A percentile compares a stretch with the other conserved stretches of the same genome.
These are phyloP conservation scores for Stylonectria norvegica DNA, from an alignment of 2,329 filamentous ascomycete genomes.

Conservation along the genomic window DNA sequence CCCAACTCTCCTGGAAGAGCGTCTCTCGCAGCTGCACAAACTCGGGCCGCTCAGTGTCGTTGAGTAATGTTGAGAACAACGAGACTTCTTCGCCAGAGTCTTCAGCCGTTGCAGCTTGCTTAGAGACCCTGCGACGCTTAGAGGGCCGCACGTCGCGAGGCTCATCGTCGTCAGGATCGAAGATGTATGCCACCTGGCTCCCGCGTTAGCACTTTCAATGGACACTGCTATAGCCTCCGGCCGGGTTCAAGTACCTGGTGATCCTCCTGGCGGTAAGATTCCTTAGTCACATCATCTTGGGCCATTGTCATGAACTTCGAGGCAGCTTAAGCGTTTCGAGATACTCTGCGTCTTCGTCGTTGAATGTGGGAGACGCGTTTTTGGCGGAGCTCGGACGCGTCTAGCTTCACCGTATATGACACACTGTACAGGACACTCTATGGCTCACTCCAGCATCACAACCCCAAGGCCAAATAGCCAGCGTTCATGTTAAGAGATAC, in stretches of 20 bases:
- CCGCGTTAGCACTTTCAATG: constrained; percentile 14
- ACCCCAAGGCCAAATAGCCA: neutral
- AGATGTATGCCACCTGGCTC: constrained; percentile 58
- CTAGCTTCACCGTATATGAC: constrained; percentile 6
- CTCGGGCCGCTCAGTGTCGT: constrained; percentile 49
- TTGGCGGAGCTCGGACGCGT: constrained; percentile 10
- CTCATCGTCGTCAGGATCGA: constrained; percentile 48
- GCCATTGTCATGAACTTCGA: too few relatives aligned
- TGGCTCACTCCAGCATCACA: neutral
- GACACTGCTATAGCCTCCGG: too few relatives aligned
- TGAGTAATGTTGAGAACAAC: constrained; percentile 51
- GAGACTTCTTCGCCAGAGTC: constrained; percentile 17
- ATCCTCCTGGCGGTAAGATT: constrained; percentile 39
- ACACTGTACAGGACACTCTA: constrained; percentile 21
- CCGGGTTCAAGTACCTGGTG: constrained; percentile 43
- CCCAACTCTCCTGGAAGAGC: constrained; percentile 63
- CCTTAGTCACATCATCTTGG: constrained; percentile 18
- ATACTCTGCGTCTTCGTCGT: neutral
- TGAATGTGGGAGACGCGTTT: constrained; percentile 20
- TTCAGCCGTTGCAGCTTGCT: constrained; percentile 29
- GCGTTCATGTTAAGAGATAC: too few relatives aligned
- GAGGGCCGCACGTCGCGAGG: constrained; percentile 40
- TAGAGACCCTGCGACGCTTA: constrained; percentile 56
- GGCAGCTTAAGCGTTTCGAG: too few relatives aligned
- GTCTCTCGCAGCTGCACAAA: constrained; percentile 52